Percentiles rank a stretch among this genome's conserved stretches.
phyloP scores from a whole-genome alignment of 2,329 filamentous ascomycete genomes.

The Penicillium sp. region DNA sequence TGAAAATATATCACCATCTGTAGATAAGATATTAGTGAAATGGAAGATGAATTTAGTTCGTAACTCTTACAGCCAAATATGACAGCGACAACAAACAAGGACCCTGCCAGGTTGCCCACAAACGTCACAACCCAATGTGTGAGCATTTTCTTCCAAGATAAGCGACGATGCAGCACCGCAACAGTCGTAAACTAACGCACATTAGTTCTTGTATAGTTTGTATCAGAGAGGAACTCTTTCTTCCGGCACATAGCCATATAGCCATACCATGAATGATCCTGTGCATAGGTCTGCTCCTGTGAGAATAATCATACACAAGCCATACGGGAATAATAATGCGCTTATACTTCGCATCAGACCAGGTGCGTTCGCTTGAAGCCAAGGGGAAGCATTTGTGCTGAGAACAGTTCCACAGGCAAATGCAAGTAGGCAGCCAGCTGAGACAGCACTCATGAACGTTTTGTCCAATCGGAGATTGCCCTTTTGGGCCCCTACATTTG shows the following conservation, averaged over 20 bases:
- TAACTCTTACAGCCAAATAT: conserved; percentile 50
- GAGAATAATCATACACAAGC: conserved; percentile 53
- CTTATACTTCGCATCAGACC: conserved; percentile 51
- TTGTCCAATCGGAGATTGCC: conserved; percentile 57
- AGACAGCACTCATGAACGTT: conserved; percentile 54
- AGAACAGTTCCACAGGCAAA: conserved; percentile 54
- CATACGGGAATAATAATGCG: conserved; percentile 53
- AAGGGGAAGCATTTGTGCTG: conserved; percentile 49
- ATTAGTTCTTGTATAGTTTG: neutral
- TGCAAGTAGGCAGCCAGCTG: conserved; percentile 54
- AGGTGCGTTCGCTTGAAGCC: conserved; percentile 53
- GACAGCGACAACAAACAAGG: conserved; percentile 51
- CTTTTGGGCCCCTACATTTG: conserved; percentile 54
- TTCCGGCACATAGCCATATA: neutral
- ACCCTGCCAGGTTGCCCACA: conserved; percentile 53
- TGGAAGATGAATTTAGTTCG: neutral
- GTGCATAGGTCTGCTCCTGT: conserved; percentile 55
- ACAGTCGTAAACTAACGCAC: conserved; percentile 45
- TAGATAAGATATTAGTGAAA: neutral
- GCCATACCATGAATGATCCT: conserved; percentile 46
- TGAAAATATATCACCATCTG: conserved; percentile 51
- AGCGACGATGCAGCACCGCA: conserved; percentile 46
- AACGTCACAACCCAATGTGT: conserved; percentile 52
- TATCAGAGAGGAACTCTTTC: too few species aligned
- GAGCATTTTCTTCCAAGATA: conserved; percentile 40